phyloP scores from a whole-genome alignment of 257 asterid genomes.

The Gentiana dahurica region DNA sequence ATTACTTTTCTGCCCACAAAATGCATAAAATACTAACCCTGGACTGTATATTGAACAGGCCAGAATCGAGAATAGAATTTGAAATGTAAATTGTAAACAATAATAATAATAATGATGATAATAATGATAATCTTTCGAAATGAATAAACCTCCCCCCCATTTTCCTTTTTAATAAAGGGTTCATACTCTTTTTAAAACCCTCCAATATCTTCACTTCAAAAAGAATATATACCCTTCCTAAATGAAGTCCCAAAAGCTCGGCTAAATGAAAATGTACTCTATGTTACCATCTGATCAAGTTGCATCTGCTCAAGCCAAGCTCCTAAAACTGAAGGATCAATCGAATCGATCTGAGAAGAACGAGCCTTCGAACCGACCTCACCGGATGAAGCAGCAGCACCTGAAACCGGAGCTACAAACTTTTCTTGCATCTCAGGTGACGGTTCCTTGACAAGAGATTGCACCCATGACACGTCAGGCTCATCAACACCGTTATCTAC shows the following conservation, averaged over 20 bases:
- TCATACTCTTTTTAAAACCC: slow-evolving; percentile 9
- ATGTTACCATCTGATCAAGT: slow-evolving; percentile 76
- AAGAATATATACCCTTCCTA: slow-evolving; percentile 40
- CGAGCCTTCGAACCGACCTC: slow-evolving; percentile 47
- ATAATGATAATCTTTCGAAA: slow-evolving; percentile 15
- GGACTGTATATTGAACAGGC: too few relatives aligned
- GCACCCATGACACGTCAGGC: slow-evolving; percentile 95
- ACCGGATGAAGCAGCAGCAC: slow-evolving; percentile 69
- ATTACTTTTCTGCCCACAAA: too few relatives aligned
- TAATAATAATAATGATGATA: slow-evolving; percentile 1
- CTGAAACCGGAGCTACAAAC: slow-evolving; percentile 33
- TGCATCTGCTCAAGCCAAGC: slow-evolving; percentile 97
- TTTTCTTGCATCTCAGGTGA: slow-evolving; percentile 83
- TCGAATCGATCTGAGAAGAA: slow-evolving; percentile 43
- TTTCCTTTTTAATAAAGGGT: slow-evolving; percentile 12
- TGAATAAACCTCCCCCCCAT: slow-evolving; percentile 23
- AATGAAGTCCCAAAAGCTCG: slow-evolving; percentile 20
- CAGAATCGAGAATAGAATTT: too few relatives aligned
- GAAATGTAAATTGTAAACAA: slow-evolving; percentile 30
- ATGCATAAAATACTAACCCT: too few relatives aligned
- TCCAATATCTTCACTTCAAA: slow-evolving; percentile 34
- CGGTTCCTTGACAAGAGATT: slow-evolving; percentile 88
- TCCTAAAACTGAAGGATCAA: slow-evolving; percentile 76
- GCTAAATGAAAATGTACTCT: slow-evolving; percentile 33
- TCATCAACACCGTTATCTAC: slow-evolving; percentile 38